Conservation (phyloP, 441 rosid genomes). For the Raphanus hybrid region DNA sequence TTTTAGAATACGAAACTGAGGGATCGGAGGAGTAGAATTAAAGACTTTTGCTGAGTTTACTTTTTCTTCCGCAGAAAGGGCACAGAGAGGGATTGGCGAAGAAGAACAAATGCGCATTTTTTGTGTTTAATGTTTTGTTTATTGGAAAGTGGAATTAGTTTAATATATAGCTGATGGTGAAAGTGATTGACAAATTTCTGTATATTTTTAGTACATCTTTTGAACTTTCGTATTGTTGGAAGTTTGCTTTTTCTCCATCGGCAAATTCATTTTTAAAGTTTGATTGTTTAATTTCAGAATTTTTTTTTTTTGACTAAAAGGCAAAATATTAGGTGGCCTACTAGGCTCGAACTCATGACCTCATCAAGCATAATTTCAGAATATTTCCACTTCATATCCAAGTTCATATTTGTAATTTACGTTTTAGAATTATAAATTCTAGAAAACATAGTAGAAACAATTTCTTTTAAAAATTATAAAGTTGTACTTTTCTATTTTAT, state of each 20-base stretch:
- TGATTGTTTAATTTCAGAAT: not conserved
- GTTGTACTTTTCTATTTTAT: too few relatives aligned
- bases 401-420: not conserved
- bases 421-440: not conserved
- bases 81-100: conserved; percentile 27
- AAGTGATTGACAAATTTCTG: conserved; percentile 30
- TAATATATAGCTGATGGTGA: conserved; percentile 30
- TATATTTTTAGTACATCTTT: not conserved
- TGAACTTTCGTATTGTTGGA: conserved; percentile 33
- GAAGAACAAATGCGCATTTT: conserved; percentile 41
- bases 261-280: not conserved
- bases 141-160: conserved; percentile 32
- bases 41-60: conserved; percentile 24
- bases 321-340: too few relatives aligned
- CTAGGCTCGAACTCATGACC: too few relatives aligned
- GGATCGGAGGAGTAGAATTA: conserved; percentile 13
- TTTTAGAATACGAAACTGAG: not conserved
- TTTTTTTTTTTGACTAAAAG: too few relatives aligned
- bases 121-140: conserved; percentile 22
- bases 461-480: too few relatives aligned
- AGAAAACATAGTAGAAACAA: too few relatives aligned
- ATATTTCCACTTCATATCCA: not conserved
- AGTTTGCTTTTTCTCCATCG: conserved; percentile 23
- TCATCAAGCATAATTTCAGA: not conserved
- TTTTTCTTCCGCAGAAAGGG: conserved; percentile 14